Conservation (phyloP, 2,329 filamentous ascomycete genomes). For the Aspergillus floridensis region DNA sequence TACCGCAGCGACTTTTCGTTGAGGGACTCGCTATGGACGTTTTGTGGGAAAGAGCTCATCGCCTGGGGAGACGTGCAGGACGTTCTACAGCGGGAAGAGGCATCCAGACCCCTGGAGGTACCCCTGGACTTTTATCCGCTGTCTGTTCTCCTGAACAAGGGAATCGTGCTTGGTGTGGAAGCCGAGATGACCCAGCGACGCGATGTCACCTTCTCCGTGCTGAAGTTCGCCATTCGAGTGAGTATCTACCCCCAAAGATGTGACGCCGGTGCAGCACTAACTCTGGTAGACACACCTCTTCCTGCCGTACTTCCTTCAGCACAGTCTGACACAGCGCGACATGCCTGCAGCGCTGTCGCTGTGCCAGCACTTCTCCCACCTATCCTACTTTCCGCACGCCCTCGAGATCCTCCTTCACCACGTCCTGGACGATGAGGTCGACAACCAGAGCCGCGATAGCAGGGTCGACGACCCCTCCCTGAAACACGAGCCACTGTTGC, state of each 20-base stretch:
- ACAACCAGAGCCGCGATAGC: conserved; percentile 49
- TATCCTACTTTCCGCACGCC: conserved; percentile 90
- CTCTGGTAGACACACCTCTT: conserved; percentile 77
- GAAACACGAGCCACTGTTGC: conserved; percentile 39
- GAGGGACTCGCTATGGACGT: conserved; percentile 88
- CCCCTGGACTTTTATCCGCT: conserved; percentile 94
- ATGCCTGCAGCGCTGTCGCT: conserved; percentile 77
- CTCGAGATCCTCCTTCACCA: conserved; percentile 90
- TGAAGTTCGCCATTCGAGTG: conserved; percentile 84
- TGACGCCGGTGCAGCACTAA: conserved; percentile 5
- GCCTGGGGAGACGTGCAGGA: conserved; percentile 88
- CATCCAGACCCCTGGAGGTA: conserved; percentile 72
- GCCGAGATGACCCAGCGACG: conserved; percentile 89
- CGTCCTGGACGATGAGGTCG: conserved; percentile 91
- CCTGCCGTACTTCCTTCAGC: conserved; percentile 79
- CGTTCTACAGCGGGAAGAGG: conserved; percentile 70
- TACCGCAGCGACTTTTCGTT: conserved; percentile 56
- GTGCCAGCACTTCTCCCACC: conserved; percentile 77
- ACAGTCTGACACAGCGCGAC: conserved; percentile 72
- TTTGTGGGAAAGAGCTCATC: conserved; percentile 81
- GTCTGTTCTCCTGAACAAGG: conserved; percentile 82
- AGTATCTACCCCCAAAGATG: conserved; percentile 30
- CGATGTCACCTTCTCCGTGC: conserved; percentile 86
- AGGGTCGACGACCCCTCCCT: conserved; percentile 26
- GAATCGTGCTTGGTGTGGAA: conserved; percentile 85